Conservation (phyloP, 75 land plant genomes). For the Chamaecyparis obtusa region DNA sequence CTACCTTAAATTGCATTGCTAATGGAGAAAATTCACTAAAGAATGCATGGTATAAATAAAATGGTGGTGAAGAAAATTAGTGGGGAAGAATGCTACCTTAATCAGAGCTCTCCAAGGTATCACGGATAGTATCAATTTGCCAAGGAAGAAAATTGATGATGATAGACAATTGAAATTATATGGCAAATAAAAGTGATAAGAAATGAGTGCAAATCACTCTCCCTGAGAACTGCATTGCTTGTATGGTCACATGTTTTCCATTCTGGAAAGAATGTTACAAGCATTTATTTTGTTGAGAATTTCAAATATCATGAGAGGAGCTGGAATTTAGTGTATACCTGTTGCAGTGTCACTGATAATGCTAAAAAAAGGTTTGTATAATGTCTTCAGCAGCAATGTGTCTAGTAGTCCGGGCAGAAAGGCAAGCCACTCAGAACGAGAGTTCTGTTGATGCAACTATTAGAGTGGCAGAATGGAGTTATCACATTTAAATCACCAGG, state of each 20-base stretch:
- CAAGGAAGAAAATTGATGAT: not conserved
- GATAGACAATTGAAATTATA: too few relatives aligned
- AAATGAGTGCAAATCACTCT: not conserved
- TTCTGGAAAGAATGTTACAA: not conserved
- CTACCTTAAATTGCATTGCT: not conserved
- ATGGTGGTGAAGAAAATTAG: not conserved
- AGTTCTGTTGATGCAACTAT: not conserved
- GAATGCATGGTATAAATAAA: not conserved
- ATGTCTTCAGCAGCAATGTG: not conserved
- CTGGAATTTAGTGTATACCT: not conserved
- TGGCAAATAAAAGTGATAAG: not conserved
- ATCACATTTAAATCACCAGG: not conserved
- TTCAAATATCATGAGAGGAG: not conserved
- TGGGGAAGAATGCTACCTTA: not conserved
- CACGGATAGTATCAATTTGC: not conserved
- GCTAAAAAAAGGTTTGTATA: not conserved
- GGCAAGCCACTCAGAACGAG: not conserved
- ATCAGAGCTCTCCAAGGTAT: not conserved
- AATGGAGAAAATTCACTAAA: not conserved
- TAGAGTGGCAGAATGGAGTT: not conserved
- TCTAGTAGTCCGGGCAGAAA: not conserved
- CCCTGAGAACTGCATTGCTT: not conserved
- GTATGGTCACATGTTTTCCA: not conserved
- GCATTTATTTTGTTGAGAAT: not conserved
- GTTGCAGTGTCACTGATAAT: not conserved